Percentiles rank a stretch among this genome's conserved stretches.
Conservation (phyloP, 495 filamentous ascomycete species). For the Hyaloscypha hepaticicola region DNA sequence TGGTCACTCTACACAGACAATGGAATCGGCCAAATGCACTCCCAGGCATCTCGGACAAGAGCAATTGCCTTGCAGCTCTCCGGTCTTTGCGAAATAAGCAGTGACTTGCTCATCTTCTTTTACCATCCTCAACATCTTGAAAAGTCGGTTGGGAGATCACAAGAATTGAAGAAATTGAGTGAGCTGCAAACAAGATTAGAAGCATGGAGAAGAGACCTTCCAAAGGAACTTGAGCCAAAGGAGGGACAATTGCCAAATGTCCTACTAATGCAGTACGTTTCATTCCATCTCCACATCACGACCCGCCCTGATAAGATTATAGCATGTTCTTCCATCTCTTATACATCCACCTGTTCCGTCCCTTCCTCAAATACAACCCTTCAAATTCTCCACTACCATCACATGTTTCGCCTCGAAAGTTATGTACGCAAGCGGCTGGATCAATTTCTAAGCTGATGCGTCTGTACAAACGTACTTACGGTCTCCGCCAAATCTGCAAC, state of each 20-base stretch:
- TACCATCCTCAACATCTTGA: constrained; percentile 74
- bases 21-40: constrained; percentile 64
- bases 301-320: constrained; percentile 1
- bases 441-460: constrained; percentile 89
- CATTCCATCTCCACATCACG: background rate
- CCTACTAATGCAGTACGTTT: constrained; percentile 89
- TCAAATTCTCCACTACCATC: constrained; percentile 76
- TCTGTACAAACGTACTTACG: constrained; percentile 88
- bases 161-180: constrained; percentile 90
- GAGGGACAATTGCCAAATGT: constrained; percentile 87
- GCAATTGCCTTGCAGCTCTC: constrained; percentile 81
- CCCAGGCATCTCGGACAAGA: constrained; percentile 80
- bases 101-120: constrained; percentile 84
- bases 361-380: constrained; percentile 88
- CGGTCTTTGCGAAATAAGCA: constrained; percentile 86
- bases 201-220: constrained; percentile 84
- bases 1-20: constrained; percentile 91
- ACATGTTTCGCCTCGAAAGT: constrained; percentile 86
- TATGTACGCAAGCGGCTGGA: constrained; percentile 85
- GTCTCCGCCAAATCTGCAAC: constrained; percentile 90
- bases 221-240: constrained; percentile 82
- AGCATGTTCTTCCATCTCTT: constrained; percentile 98
- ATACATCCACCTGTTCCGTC: constrained; percentile 95
- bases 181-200: constrained; percentile 90
- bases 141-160: constrained; percentile 55